Conservation (phyloP, 1,139 yeast genomes). For the Nakaseomyces kungkrabaensis region DNA sequence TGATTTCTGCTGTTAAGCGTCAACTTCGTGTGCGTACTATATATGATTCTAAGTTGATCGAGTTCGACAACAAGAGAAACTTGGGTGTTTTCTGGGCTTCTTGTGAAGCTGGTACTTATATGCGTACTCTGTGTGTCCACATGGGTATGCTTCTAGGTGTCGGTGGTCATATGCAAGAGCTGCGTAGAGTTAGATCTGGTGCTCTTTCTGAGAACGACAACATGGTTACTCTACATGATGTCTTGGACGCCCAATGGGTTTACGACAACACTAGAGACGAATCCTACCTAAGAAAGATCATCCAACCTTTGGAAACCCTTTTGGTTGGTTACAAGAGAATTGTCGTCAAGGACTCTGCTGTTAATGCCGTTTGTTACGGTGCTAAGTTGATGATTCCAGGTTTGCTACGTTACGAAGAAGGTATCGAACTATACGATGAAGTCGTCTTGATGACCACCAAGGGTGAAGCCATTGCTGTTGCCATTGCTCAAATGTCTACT, state of each 20-base stretch:
- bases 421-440: constrained; percentile 94
- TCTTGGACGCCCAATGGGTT: constrained; percentile 94
- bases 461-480: constrained; percentile 99
- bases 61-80: constrained; percentile 93
- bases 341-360: constrained; percentile 97
- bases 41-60: constrained; percentile 89
- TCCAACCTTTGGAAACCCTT: constrained; percentile 90
- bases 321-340: constrained; percentile 92
- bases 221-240: constrained; percentile 93
- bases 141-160: constrained; percentile 96
- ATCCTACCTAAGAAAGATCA: constrained; percentile 84
- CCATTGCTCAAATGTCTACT: constrained; percentile 97
- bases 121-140: constrained; percentile 98
- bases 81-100: constrained; percentile 99
- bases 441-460: constrained; percentile 96
- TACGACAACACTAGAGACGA: constrained; percentile 97
- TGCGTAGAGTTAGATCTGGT: constrained; percentile 98
- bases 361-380: constrained; percentile 97
- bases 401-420: constrained; percentile 92
- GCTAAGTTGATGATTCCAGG: constrained; percentile 99
- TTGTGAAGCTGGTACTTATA: constrained; percentile 99
- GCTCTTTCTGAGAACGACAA: constrained; percentile 85
- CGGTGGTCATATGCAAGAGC: constrained; percentile 99
- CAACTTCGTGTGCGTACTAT: constrained; percentile 97
- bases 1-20: constrained; percentile 97